Evolutionary conservation across 768 basidiomycete genomes (phyloP), one percentile per base, ranked within the genome.

Genomic region (Suillus occidentalis): DNA sequence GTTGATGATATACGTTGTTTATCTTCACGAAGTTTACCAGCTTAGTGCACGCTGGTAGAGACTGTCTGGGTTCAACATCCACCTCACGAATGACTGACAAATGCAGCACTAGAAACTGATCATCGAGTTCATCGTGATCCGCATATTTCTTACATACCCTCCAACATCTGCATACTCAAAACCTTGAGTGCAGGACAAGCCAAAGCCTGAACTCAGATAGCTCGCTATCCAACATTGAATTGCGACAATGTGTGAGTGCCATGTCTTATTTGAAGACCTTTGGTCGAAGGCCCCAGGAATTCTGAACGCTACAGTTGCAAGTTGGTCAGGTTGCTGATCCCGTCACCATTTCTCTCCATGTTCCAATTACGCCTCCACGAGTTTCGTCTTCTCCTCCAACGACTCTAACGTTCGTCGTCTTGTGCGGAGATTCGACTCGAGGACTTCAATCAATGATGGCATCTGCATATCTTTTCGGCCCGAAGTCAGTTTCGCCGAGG

Each of bases 231-330:
- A 36, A 13, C 31, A n/a, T 45, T 14, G n/a, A 20, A 20, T 10
- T 36, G 16, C 25, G 1, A 76, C 40, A 69, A 73, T 63, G 73
- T 62, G 74, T 69, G 49, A 59, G 71, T 63, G 7, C 3, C 18
- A 3, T 16, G 14, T 9, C 18, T 1, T 39, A 4, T 14, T 20
- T 39, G 4, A 36, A 18, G 39, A 20, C 7, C 39, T n/a, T 18
- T 13, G 37, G 22, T 47, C 16, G 2, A 39, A 77, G 79, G 66
- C 72, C 73, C 1, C 82, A 83, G 39, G 83, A 87, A 66, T 88
- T 88, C 66, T 86, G 87, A 68, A 89, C 87, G 2, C 70, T 87
- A n/a, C 84, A 89, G 74, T 76, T 89, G 16, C 88, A 89, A 65
- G 88, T 85, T 4, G 89, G 88, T 2, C 84, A 86, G 61, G 75